Evolutionary conservation across 192 early-diverging fungal species (phyloP).

Genomic region (Pilaira anomala): DNA sequence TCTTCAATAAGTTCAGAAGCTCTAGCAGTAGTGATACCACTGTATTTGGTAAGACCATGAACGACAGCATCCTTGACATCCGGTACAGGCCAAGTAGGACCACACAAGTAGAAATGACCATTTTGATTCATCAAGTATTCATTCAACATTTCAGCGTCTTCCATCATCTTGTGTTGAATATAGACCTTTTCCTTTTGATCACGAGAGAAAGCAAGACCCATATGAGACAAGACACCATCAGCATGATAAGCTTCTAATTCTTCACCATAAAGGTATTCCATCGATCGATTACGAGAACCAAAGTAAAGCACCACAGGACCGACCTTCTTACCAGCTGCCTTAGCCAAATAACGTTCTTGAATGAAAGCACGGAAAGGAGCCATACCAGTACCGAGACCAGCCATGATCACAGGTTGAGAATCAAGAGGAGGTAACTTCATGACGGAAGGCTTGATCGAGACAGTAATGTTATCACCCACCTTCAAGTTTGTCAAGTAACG

Average conservation of each 20-base stretch:
- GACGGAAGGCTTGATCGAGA: slow-evolving; percentile 93
- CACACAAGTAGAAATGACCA: slow-evolving; percentile 95
- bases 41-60: slow-evolving; percentile 60
- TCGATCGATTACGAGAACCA: slow-evolving; percentile 89
- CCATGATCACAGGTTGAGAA: slow-evolving; percentile 89
- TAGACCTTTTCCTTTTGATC: slow-evolving; percentile 94
- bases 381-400: slow-evolving; percentile 97
- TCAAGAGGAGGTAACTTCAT: slow-evolving; percentile 90
- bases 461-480: slow-evolving; percentile 71
- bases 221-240: slow-evolving; percentile 84
- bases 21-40: slow-evolving; percentile 55
- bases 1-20: slow-evolving; percentile 77
- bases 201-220: slow-evolving; percentile 91
- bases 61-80: slow-evolving; percentile 93
- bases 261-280: slow-evolving; percentile 95
- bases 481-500: slow-evolving; percentile 73
- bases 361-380: slow-evolving; percentile 98
- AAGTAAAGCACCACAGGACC: slow-evolving; percentile 96
- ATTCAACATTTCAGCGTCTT: slow-evolving; percentile 72
- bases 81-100: slow-evolving; percentile 93
- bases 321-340: slow-evolving; percentile 73
- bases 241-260: slow-evolving; percentile 92
- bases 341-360: slow-evolving; percentile 84
- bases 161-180: slow-evolving; percentile 94
- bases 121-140: slow-evolving; percentile 71